A percentile compares a stretch with the other conserved stretches of the same genome.
Evolutionary conservation across 345 rosid species (phyloP).

Genomic region (Capsella bursapastoris): DNA sequence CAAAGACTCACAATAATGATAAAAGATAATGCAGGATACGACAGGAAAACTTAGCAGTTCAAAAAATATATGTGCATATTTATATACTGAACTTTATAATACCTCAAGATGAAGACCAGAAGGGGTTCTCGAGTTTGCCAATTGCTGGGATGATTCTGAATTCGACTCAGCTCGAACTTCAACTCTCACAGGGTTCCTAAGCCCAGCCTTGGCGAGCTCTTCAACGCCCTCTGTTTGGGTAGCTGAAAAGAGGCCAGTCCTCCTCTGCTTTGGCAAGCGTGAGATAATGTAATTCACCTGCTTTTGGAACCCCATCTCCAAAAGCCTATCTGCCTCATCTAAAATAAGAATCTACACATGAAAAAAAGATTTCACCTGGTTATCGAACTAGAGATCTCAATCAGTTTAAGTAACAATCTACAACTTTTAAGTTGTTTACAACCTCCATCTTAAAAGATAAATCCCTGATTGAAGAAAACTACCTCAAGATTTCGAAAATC

Average conservation of each 20-base stretch:
- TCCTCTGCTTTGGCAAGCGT: conserved; percentile 86
- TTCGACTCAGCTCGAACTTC: conserved; percentile 82
- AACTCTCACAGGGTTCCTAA: conserved; percentile 89
- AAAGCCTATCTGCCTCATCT: conserved; percentile 95
- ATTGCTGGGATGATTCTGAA: conserved; percentile 51
- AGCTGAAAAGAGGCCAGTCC: conserved; percentile 98
- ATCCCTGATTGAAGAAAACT: background rate
- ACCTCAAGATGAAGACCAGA: conserved; percentile 92
- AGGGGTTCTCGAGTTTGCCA: conserved; percentile 70
- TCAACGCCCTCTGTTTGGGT: conserved; percentile 95
- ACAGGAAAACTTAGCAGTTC: conserved; percentile 1
- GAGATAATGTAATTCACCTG: conserved; percentile 76
- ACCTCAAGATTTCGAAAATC: conserved; percentile 87
- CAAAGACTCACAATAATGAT: background rate
- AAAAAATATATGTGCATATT: background rate
- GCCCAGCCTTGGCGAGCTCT: conserved; percentile 86
- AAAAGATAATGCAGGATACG: background rate
- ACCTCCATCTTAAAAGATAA: background rate
- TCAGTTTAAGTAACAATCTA: background rate
- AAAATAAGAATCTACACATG: conserved; percentile 75
- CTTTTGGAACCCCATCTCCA: conserved; percentile 94
- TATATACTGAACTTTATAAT: background rate
- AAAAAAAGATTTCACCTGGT: background rate
- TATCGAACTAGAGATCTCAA: background rate
- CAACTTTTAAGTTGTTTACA: background rate